phyloP scores from a whole-genome alignment of 2,329 filamentous ascomycete species.

The Xylaria sp. region DNA sequence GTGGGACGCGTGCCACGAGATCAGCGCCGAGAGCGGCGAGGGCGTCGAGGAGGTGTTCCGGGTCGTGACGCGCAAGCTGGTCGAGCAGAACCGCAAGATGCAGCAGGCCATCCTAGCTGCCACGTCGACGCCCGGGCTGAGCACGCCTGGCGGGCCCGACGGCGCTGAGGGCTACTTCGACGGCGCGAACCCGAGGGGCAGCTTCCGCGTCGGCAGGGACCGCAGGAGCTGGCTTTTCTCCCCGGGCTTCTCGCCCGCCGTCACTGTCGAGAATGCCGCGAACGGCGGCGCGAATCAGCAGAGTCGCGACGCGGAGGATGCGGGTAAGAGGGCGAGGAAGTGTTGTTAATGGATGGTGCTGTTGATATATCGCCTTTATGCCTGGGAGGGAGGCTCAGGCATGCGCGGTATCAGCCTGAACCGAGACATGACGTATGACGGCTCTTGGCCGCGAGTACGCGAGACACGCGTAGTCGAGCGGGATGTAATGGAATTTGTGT shows the following conservation, averaged over 20 bases:
- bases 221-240: constrained; percentile 70
- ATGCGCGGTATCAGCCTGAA: neutral
- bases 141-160: constrained; percentile 54
- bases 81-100: constrained; percentile 72
- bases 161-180: constrained; percentile 64
- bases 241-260: constrained; percentile 63
- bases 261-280: constrained; percentile 61
- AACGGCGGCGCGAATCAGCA: constrained; percentile 43
- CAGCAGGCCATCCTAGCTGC: constrained; percentile 69
- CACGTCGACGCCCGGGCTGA: constrained; percentile 59
- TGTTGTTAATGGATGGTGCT: constrained; percentile 39
- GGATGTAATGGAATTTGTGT: neutral
- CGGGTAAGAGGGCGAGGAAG: constrained; percentile 43
- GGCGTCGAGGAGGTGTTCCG: constrained; percentile 97
- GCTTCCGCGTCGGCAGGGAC: constrained; percentile 69
- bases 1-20: constrained; percentile 98
- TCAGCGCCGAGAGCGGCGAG: constrained; percentile 92
- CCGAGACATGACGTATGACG: constrained; percentile 11
- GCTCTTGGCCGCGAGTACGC: neutral
- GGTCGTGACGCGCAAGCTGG: constrained; percentile 70
- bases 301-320: constrained; percentile 30
- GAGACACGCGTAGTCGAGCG: constrained; percentile 7
- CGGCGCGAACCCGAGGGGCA: constrained; percentile 56
- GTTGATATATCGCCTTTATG: neutral
- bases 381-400: neutral